Evolutionary conservation across 768 basidiomycete genomes (phyloP), one percentile per base, ranked within the genome.

Genomic region (Pleurotus sapidus): DNA sequence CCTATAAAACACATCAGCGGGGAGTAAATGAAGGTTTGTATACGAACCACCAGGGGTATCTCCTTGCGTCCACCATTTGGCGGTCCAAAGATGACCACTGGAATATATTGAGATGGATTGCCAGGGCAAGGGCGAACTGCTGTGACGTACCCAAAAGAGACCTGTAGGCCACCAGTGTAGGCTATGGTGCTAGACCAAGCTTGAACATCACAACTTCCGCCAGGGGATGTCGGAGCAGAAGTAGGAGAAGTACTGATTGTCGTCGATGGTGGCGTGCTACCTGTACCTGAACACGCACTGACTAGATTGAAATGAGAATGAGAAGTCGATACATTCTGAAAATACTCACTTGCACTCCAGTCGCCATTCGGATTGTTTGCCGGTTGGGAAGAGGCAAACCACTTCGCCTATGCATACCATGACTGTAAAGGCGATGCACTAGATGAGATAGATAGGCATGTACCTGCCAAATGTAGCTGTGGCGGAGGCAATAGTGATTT

Each of bases 391-490:
- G 75, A 71, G 15, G 88, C 74, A 63, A 71, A 87, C 74, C 77
- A 88, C 61, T 87, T 87, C 12, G 86, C 83, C 84, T 88, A 25
- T n/a, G 53, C 48, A 48, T 23, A 55, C 23, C 24, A 50, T 58
- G 37, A 49, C 38, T 46, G 18, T 54, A n/a, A 20, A 5, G 17
- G 8, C 3, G 46, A 55, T 56, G 27, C 11, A 5, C 27, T 12
- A 43, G 14, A 48, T 20, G n/a, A 48, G 23, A 25, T 15, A 25
- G 46, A 15, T 17, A 30, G 46, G 37, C 17, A 2, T 60, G 38
- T 60, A 83, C 84, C 82, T 87, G 73, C 83, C 82, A 88, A 57
- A 87, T 82, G 64, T 87, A 85, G 24, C 83, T 84, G 56, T n/a
- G 5, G 30, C 11, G 55, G 55, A 47, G 17, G 46, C 34, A 57